Evolutionary conservation across 805 yeast species (phyloP).

Genomic region (Hanseniaspora occidentalis): DNA sequence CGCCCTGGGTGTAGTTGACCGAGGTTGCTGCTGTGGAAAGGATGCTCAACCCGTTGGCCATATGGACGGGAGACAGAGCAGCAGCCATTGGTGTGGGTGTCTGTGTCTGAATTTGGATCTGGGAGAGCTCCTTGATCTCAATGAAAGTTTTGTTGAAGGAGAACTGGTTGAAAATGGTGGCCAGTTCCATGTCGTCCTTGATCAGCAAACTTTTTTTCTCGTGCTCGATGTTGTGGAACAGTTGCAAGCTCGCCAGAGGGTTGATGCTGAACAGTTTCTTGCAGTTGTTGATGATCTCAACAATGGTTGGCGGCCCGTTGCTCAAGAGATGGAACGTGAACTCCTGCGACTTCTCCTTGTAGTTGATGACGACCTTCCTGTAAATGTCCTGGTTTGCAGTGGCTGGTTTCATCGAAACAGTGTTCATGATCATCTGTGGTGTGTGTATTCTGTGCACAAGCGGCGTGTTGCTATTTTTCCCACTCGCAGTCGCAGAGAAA

Average conservation of each 20-base stretch:
- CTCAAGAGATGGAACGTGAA: constrained; percentile 53
- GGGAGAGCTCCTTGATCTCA: constrained; percentile 24
- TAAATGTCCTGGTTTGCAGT: constrained; percentile 24
- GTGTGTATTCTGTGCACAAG: neutral
- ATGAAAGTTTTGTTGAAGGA: constrained; percentile 26
- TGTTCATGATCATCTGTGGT: constrained; percentile 13
- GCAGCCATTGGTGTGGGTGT: too few relatives aligned
- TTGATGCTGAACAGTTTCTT: constrained; percentile 54
- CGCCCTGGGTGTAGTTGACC: too few relatives aligned
- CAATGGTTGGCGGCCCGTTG: constrained; percentile 68
- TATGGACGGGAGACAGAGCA: too few relatives aligned
- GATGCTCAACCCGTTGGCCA: constrained; percentile 16
- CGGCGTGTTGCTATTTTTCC: too few relatives aligned
- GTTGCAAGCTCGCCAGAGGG: constrained; percentile 9
- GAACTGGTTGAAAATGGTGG: constrained; percentile 29
- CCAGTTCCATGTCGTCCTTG: constrained; percentile 35
- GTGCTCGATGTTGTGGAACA: constrained; percentile 11
- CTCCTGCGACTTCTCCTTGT: constrained; percentile 41
- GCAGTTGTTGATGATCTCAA: constrained; percentile 71
- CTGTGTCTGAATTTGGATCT: too few relatives aligned
- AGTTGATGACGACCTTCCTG: constrained; percentile 35
- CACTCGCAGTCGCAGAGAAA: too few relatives aligned
- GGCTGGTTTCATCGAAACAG: constrained; percentile 25
- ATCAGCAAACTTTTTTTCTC: constrained; percentile 11
- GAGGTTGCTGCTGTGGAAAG: constrained; percentile 19